Evolutionary conservation across 441 rosid genomes (phyloP).

Genomic region (Capsella rubella): DNA sequence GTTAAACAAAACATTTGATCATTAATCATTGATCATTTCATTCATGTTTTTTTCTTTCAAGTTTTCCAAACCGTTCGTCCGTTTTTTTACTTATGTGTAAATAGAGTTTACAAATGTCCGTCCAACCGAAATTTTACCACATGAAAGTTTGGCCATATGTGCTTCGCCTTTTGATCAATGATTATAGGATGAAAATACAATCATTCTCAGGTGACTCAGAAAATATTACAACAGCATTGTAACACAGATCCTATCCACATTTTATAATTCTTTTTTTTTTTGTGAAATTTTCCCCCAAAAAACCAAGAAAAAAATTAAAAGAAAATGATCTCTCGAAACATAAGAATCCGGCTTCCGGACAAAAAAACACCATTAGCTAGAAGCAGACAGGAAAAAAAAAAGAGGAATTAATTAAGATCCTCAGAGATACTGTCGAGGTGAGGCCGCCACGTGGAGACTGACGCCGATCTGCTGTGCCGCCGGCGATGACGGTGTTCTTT

Average conservation of each 20-base stretch:
- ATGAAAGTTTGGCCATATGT: neutral
- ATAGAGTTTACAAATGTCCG: neutral
- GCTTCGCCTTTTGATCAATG: neutral
- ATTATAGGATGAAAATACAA: neutral
- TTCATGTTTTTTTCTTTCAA: neutral
- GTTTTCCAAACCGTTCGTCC: neutral
- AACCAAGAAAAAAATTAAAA: neutral
- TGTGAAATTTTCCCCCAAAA: neutral
- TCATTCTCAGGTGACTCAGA: conserved; percentile 18
- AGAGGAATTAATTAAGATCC: conserved; percentile 50
- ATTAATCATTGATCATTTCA: conserved; percentile 13
- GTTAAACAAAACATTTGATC: conserved; percentile 23
- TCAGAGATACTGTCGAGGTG: conserved; percentile 78
- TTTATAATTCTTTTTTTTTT: neutral
- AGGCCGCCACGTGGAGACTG: conserved; percentile 70
- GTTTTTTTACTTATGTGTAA: neutral
- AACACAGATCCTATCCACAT: conserved; percentile 37
- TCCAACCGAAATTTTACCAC: neutral
- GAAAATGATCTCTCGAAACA: conserved; percentile 22
- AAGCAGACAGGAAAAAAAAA: neutral
- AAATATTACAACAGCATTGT: conserved; percentile 20
- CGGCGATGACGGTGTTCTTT: conserved; percentile 55
- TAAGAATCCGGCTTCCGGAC: conserved; percentile 45
- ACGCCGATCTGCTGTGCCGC: conserved; percentile 47
- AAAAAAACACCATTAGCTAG: conserved; percentile 44